phyloP scores from a whole-genome alignment of 179 eudicot species.

The Corrigiola litoralis region DNA sequence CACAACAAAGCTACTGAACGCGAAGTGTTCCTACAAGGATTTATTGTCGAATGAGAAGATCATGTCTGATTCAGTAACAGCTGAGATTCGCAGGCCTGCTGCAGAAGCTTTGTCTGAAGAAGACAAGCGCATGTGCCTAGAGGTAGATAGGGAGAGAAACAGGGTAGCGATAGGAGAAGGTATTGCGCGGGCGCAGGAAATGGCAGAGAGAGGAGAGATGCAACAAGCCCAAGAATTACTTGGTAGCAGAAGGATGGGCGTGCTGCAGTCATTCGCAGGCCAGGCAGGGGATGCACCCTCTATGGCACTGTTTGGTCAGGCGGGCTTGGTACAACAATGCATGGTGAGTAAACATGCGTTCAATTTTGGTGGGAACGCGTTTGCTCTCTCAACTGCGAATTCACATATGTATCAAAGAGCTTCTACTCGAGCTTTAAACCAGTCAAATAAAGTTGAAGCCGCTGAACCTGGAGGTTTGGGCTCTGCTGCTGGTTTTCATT shows the following conservation, averaged over 20 bases:
- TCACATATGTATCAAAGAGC: no score
- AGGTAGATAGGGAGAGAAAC: conserved; percentile 54
- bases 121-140: conserved; percentile 31
- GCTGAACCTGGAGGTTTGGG: no score
- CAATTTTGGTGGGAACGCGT: no score
- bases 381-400: no score
- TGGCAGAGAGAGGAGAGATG: conserved; percentile 48
- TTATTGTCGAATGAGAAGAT: conserved; percentile 20
- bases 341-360: conserved; percentile 34
- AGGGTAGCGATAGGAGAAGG: conserved; percentile 39
- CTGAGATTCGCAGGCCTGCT: conserved; percentile 29
- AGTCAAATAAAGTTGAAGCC: no score
- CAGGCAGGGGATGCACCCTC: conserved; percentile 31
- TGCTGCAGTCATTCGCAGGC: conserved; percentile 34
- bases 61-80: conserved; percentile 15
- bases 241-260: conserved; percentile 1
- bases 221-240: conserved; percentile 26
- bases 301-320: conserved; percentile 22
- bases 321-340: conserved; percentile 33
- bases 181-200: conserved; percentile 35
- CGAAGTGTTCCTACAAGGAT: conserved; percentile 35
- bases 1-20: conserved; percentile 30
- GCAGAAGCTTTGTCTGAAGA: conserved; percentile 16
- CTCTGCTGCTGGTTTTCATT: no score
- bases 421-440: no score